Percentiles rank a stretch among this genome's conserved stretches.
These are phyloP conservation scores for Phellopilus nigrolimitatus DNA, from an alignment of 1,284 basidiomycete species.

Conservation along the genomic window DNA sequence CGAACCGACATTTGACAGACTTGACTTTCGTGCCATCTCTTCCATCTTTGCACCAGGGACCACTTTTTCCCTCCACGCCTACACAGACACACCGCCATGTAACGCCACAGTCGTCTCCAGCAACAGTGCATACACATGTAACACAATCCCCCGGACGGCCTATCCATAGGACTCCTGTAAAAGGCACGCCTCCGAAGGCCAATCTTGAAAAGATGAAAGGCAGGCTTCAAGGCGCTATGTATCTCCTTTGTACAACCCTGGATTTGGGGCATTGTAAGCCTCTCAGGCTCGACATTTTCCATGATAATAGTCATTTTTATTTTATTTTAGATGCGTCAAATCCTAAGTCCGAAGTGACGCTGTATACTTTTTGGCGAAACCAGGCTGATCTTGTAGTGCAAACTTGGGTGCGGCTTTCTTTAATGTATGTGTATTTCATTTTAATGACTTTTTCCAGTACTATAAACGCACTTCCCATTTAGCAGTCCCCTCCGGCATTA, in stretches of 20 bases:
- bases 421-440: conserved; percentile 29
- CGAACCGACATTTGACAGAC: conserved; percentile 36
- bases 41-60: conserved; percentile 21
- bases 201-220: conserved; percentile 6
- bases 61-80: conserved; percentile 29
- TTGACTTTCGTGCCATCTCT: conserved; percentile 45
- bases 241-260: conserved; percentile 48
- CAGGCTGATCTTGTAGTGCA: conserved; percentile 19
- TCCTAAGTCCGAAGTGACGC: conserved; percentile 44
- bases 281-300: conserved; percentile 5
- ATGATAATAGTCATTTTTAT: conserved; percentile 12
- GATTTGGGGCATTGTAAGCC: conserved; percentile 58
- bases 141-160: conserved; percentile 23
- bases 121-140: conserved; percentile 8
- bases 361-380: conserved; percentile 35
- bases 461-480: conserved; percentile 11
- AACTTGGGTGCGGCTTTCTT: conserved; percentile 13
- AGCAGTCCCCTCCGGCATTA: conserved; percentile 7
- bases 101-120: conserved; percentile 17
- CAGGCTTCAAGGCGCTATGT: conserved; percentile 29
- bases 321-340: conserved; percentile 44
- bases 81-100: conserved; percentile 26
- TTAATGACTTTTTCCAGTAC: conserved; percentile 26
- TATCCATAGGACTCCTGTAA: conserved; percentile 10
- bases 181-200: conserved; percentile 15